Percentiles rank a stretch among this genome's conserved stretches.
These are phyloP conservation scores for Boletus vermiculosoides DNA, from an alignment of 768 basidiomycete genomes.

Conservation along the genomic window DNA sequence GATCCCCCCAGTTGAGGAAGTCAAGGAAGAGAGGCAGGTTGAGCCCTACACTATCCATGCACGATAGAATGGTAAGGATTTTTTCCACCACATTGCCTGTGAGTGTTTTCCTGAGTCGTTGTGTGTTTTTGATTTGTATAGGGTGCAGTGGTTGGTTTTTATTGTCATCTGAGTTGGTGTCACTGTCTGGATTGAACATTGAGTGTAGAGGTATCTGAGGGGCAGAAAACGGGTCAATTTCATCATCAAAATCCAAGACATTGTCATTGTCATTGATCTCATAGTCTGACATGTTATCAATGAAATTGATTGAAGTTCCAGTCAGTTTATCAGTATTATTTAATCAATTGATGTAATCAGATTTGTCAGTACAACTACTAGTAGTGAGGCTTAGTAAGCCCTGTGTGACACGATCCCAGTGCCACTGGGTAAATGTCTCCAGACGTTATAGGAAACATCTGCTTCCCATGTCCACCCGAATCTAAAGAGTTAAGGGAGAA, in stretches of 20 bases:
- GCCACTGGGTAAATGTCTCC: too few species aligned
- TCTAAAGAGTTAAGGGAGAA: too few species aligned
- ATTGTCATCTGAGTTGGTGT: not conserved
- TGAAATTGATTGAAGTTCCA: too few species aligned
- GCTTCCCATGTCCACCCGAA: too few species aligned
- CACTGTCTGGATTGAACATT: not conserved
- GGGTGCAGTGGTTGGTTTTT: not conserved
- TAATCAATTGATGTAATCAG: too few species aligned
- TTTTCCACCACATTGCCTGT: not conserved
- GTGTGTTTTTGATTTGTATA: not conserved
- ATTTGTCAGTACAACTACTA: too few species aligned
- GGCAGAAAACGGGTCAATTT: not conserved
- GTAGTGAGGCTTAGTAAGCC: too few species aligned
- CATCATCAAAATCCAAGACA: not conserved
- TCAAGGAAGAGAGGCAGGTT: not conserved
- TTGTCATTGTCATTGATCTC: not conserved
- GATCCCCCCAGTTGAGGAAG: constrained; percentile 1
- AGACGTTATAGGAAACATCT: too few species aligned
- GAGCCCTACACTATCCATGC: not conserved
- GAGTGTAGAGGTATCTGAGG: not conserved
- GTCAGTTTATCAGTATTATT: too few species aligned
- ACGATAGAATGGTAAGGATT: not conserved
- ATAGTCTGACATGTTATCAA: too few species aligned
- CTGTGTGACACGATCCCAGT: too few species aligned
- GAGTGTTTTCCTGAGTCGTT: not conserved